Evolutionary conservation across 1,284 basidiomycete species (phyloP).

Genomic region (Pseudozyma sp.): DNA sequence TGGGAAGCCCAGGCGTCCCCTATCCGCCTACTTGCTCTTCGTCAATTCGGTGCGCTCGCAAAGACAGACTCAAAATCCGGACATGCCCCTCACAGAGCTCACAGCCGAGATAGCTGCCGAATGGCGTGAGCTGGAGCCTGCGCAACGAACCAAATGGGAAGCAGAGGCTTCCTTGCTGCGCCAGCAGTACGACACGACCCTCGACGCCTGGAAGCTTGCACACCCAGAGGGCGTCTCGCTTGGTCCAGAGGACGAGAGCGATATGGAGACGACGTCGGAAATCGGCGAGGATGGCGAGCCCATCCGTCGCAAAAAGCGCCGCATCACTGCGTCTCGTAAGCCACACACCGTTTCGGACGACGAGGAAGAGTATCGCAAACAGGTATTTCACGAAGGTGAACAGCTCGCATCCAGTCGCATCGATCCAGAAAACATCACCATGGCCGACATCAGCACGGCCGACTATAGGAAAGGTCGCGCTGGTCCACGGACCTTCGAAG

Average conservation of each 20-base stretch:
- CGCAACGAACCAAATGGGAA: constrained; percentile 39
- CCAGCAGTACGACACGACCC: constrained; percentile 38
- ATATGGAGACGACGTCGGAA: constrained; percentile 49
- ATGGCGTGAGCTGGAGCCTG: constrained; percentile 35
- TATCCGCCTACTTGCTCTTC: constrained; percentile 46
- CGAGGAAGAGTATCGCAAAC: constrained; percentile 52
- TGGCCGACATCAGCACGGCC: constrained; percentile 50
- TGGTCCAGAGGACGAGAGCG: constrained; percentile 43
- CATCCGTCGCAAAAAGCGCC: constrained; percentile 35
- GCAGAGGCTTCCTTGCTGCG: constrained; percentile 26
- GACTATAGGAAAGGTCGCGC: constrained; percentile 58
- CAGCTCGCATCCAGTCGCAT: constrained; percentile 32
- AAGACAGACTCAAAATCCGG: constrained; percentile 28
- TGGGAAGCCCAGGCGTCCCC: constrained; percentile 40
- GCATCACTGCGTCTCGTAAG: constrained; percentile 22
- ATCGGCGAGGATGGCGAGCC: constrained; percentile 33
- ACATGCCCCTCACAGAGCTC: constrained; percentile 34
- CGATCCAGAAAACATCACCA: constrained; percentile 38
- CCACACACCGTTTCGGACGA: constrained; percentile 55
- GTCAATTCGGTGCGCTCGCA: constrained; percentile 44
- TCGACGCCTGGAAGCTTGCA: constrained; percentile 34
- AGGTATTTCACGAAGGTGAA: constrained; percentile 35
- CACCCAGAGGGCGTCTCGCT: constrained; percentile 41
- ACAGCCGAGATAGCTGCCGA: constrained; percentile 42
- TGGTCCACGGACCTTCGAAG: constrained; percentile 62